phyloP scores from a whole-genome alignment of 2,329 filamentous ascomycete genomes.

The Arthrobotrys megalospora region DNA sequence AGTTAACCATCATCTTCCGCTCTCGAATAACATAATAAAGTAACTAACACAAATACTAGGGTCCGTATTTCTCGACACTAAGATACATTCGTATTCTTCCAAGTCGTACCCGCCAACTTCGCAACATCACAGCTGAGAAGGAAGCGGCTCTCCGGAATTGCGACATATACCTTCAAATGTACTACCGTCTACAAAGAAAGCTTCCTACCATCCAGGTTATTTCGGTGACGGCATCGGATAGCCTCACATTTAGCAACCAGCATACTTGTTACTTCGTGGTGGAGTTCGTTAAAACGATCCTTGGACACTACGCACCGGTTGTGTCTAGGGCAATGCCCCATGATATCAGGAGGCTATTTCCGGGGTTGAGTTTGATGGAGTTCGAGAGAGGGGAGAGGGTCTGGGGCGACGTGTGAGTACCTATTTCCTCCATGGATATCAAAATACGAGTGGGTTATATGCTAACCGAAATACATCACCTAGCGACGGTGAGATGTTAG shows the following conservation, averaged over 20 bases:
- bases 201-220: constrained; percentile 30
- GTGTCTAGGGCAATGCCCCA: constrained; percentile 18
- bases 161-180: constrained; percentile 1
- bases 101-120: background rate
- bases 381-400: constrained; percentile 38
- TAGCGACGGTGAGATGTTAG: constrained; percentile 7
- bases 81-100: constrained; percentile 36
- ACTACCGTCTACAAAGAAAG: background rate
- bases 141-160: constrained; percentile 8
- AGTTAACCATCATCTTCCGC: background rate
- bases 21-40: background rate
- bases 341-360: constrained; percentile 25
- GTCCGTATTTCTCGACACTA: background rate
- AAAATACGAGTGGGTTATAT: no score
- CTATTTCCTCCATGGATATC: background rate
- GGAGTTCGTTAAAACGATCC: constrained; percentile 36
- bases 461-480: no score
- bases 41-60: background rate
- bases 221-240: constrained; percentile 23
- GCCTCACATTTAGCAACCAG: background rate
- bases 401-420: constrained; percentile 26
- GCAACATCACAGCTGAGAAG: constrained; percentile 15
- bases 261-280: constrained; percentile 30
- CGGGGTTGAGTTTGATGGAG: constrained; percentile 23
- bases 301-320: constrained; percentile 3